phyloP scores from a whole-genome alignment of 1,284 basidiomycete species.

The Moesziomyces antarcticus region DNA sequence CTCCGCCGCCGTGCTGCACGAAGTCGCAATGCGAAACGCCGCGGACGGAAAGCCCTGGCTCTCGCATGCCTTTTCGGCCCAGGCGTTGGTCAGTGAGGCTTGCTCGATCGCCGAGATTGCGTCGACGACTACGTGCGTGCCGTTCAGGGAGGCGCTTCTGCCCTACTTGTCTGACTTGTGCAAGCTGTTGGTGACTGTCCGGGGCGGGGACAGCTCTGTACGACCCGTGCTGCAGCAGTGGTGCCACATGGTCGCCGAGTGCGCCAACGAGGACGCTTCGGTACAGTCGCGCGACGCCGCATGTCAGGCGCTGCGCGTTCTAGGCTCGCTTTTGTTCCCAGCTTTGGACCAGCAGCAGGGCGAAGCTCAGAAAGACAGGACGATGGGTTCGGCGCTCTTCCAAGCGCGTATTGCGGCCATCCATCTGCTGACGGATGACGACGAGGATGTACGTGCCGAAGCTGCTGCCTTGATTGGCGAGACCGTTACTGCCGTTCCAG shows the following conservation, averaged over 20 bases:
- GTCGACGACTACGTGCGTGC: conserved; percentile 28
- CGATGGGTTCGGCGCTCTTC: conserved; percentile 22
- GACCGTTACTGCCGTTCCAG: conserved; percentile 16
- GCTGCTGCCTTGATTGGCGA: conserved; percentile 48
- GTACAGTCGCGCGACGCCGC: conserved; percentile 51
- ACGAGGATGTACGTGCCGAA: conserved; percentile 48
- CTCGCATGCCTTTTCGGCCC: conserved; percentile 2
- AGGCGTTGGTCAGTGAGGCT: conserved; percentile 8
- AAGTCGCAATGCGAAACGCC: conserved; percentile 14
- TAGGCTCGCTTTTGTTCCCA: conserved; percentile 36
- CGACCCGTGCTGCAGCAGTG: conserved; percentile 22
- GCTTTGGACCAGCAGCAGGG: not conserved
- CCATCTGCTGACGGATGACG: conserved; percentile 48
- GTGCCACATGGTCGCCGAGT: conserved; percentile 23
- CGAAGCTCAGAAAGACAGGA: not conserved
- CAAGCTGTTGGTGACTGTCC: conserved; percentile 13
- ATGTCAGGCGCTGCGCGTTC: conserved; percentile 21
- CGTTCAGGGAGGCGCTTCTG: conserved; percentile 52
- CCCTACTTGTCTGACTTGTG: conserved; percentile 47
- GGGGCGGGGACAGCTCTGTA: not conserved
- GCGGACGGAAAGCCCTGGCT: conserved; percentile 15
- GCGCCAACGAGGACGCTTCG: conserved; percentile 41
- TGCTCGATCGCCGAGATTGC: conserved; percentile 17
- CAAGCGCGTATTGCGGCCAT: conserved; percentile 36
- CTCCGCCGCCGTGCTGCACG: conserved; percentile 29